These are phyloP conservation scores for Nephelium lappaceum DNA, from an alignment of 345 rosid species.

Conservation along the genomic window DNA sequence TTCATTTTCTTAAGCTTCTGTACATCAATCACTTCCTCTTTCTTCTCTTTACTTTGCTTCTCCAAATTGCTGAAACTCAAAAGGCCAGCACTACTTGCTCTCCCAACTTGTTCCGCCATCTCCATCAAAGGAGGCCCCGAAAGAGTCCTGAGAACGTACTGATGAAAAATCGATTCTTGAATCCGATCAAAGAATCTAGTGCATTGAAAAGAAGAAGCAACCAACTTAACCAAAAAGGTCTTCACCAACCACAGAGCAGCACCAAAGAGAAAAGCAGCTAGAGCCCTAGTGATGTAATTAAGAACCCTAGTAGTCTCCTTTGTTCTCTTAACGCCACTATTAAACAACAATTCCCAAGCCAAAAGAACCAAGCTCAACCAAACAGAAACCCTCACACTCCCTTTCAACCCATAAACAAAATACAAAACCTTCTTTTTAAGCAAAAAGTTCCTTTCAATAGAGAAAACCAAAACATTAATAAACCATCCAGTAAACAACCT, in stretches of 20 bases:
- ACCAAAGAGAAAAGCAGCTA: constrained; percentile 47
- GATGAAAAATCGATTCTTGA: constrained; percentile 69
- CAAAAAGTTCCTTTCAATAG: constrained; percentile 58
- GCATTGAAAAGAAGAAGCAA: constrained; percentile 60
- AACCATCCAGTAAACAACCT: constrained; percentile 52
- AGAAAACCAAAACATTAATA: constrained; percentile 48
- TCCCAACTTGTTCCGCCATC: constrained; percentile 39
- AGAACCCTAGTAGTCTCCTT: constrained; percentile 35
- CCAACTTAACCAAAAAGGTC: constrained; percentile 50
- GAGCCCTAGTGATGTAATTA: constrained; percentile 42
- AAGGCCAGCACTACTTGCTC: constrained; percentile 33
- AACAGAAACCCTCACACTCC: constrained; percentile 49
- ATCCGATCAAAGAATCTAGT: constrained; percentile 63
- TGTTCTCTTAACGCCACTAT: constrained; percentile 46
- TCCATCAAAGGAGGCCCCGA: constrained; percentile 68
- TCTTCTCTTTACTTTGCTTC: constrained; percentile 32
- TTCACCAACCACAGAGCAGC: constrained; percentile 57
- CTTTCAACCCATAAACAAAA: constrained; percentile 58
- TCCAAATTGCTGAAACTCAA: constrained; percentile 47
- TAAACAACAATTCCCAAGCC: constrained; percentile 58
- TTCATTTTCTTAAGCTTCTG: constrained; percentile 65
- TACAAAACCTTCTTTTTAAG: constrained; percentile 67
- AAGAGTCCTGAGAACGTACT: constrained; percentile 51
- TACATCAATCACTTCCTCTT: constrained; percentile 62
- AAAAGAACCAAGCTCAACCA: constrained; percentile 55